phyloP scores from a whole-genome alignment of 2,329 filamentous ascomycete genomes.

The Aurifilum marmelostoma region DNA sequence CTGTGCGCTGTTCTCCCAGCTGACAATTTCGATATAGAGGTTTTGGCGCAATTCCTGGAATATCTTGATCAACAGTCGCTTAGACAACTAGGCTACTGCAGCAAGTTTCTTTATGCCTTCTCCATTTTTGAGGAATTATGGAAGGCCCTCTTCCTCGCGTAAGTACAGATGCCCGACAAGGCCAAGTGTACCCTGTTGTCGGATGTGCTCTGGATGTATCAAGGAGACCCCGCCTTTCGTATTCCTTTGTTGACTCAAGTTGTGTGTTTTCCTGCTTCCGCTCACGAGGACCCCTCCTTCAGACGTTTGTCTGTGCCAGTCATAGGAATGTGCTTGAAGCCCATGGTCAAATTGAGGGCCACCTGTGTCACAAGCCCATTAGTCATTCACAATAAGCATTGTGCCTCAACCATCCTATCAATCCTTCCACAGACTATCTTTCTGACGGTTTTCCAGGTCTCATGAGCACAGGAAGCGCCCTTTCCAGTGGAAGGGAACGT shows the following conservation, averaged over 20 bases:
- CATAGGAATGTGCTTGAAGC: not conserved
- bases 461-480: conserved; percentile 38
- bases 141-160: conserved; percentile 85
- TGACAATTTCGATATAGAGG: conserved; percentile 50
- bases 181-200: conserved; percentile 4
- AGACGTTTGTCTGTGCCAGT: not conserved
- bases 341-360: not conserved
- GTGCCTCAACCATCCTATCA: not conserved
- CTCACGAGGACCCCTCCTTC: not conserved
- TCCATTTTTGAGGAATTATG: conserved; percentile 84
- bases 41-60: conserved; percentile 76
- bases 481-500: conserved; percentile 78
- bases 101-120: conserved; percentile 86
- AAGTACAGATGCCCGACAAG: conserved; percentile 50
- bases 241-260: not conserved
- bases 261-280: not conserved
- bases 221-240: not conserved
- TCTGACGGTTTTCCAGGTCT: conserved; percentile 35
- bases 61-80: conserved; percentile 68
- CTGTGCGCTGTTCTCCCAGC: not conserved
- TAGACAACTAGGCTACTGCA: conserved; percentile 71
- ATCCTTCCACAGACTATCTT: not conserved
- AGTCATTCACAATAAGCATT: not conserved
- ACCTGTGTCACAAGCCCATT: not conserved
- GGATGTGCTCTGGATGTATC: not conserved